A percentile compares a stretch with the other conserved stretches of the same genome.
These are phyloP conservation scores for Didymella keratinophila DNA, from an alignment of 2,329 filamentous ascomycete species.

Conservation along the genomic window DNA sequence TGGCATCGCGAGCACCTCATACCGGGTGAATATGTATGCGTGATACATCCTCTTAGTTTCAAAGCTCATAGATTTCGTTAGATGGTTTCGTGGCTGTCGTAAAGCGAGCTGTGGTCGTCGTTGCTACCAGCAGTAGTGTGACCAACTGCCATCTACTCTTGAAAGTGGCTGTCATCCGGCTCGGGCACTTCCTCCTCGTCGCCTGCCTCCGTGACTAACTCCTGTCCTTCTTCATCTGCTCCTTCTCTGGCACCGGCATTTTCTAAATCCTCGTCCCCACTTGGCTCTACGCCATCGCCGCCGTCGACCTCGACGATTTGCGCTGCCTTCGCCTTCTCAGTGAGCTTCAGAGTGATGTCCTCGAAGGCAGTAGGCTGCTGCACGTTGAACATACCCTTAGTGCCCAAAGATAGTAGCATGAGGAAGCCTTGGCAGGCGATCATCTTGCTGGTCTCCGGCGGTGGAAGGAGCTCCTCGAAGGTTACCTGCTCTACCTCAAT, in stretches of 20 bases:
- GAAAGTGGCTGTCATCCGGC: slow-evolving; percentile 30
- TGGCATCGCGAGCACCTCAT: no score
- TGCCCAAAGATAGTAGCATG: slow-evolving; percentile 54
- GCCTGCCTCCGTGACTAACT: slow-evolving; percentile 9
- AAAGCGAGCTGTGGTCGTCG: slow-evolving; percentile 33
- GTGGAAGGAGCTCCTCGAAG: slow-evolving; percentile 75
- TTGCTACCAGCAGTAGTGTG: slow-evolving; percentile 17
- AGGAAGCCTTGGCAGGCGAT: slow-evolving; percentile 67
- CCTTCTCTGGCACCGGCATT: neutral
- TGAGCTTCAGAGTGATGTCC: slow-evolving; percentile 46
- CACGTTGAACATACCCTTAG: slow-evolving; percentile 69
- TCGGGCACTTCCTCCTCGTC: slow-evolving; percentile 11
- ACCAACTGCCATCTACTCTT: slow-evolving; percentile 37
- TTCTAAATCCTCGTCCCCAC: neutral
- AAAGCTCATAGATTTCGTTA: no score
- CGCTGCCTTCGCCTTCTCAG: slow-evolving; percentile 30
- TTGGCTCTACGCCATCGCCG: neutral
- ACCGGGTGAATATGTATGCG: no score
- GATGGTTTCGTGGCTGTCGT: slow-evolving; percentile 28
- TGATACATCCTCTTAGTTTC: no score
- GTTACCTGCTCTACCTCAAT: slow-evolving; percentile 56
- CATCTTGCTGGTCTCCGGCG: slow-evolving; percentile 60
- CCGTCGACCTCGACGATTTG: slow-evolving; percentile 26
- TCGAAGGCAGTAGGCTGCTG: slow-evolving; percentile 63
- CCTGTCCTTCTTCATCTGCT: slow-evolving; percentile 3